A percentile compares a stretch with the other conserved stretches of the same genome.
Conservation (phyloP, 176 grass and related monocot species). For the Rhipidocladum racemiflorum region DNA sequence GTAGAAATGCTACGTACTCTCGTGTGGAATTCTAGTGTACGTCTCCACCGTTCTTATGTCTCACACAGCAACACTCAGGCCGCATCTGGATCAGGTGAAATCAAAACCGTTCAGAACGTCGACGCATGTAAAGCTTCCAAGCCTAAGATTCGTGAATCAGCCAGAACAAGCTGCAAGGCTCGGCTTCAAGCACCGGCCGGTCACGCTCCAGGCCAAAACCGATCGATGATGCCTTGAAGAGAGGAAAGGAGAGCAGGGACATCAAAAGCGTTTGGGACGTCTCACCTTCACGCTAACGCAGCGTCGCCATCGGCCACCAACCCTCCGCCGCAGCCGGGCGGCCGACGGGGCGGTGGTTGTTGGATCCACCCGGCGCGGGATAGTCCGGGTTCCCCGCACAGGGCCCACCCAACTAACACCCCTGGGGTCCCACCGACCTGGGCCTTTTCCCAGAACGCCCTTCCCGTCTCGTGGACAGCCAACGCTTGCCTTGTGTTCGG, state of each 20-base stretch:
- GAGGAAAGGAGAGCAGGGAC: too few relatives aligned
- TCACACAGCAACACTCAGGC: too few relatives aligned
- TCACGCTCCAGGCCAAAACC: neutral
- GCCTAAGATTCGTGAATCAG: neutral
- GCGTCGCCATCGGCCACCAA: conserved; percentile 45
- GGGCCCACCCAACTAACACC: conserved; percentile 11
- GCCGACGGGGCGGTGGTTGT: conserved; percentile 39
- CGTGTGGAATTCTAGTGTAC: too few relatives aligned
- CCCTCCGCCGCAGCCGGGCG: neutral
- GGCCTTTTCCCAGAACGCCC: conserved; percentile 11
- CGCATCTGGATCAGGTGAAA: neutral
- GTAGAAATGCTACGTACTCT: too few relatives aligned
- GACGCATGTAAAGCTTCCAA: neutral
- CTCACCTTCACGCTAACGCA: neutral
- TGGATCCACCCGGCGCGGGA: conserved; percentile 16
- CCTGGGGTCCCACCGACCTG: neutral
- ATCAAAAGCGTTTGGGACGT: neutral
- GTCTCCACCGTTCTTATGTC: too few relatives aligned
- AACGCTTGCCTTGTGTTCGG: neutral
- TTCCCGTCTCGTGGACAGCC: neutral
- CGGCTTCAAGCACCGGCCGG: neutral
- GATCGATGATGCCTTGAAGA: neutral
- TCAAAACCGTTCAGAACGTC: neutral
- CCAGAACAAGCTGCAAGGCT: neutral
- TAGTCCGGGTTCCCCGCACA: neutral